Percentiles rank a stretch among this genome's conserved stretches.
Evolutionary conservation across 2,329 filamentous ascomycete genomes (phyloP).

Genomic region (Nigrospora oryzae): DNA sequence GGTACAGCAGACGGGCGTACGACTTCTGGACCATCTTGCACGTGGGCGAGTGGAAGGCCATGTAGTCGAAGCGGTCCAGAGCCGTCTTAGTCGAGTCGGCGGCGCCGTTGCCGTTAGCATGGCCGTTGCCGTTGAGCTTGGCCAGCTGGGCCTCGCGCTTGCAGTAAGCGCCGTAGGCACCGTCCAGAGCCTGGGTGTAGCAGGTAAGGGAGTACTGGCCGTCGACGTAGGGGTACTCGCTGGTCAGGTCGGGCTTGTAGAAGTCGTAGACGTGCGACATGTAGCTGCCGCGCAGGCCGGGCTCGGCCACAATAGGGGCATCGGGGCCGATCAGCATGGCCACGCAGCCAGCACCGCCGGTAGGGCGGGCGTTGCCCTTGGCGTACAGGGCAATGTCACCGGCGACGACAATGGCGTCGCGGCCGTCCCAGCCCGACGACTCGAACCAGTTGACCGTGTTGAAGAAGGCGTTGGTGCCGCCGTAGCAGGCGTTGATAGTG

Average conservation of each 20-base stretch:
- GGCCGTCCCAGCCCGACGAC: constrained; percentile 79
- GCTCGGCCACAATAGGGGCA: constrained; percentile 68
- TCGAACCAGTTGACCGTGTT: constrained; percentile 81
- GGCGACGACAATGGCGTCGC: constrained; percentile 70
- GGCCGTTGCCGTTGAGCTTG: constrained; percentile 37
- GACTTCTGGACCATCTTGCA: constrained; percentile 86
- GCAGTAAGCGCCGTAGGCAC: constrained; percentile 73
- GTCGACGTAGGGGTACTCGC: constrained; percentile 80
- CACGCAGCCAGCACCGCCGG: constrained; percentile 71
- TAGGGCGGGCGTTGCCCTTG: constrained; percentile 74
- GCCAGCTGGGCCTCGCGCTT: constrained; percentile 57
- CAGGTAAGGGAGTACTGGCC: constrained; percentile 76
- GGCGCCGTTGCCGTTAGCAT: constrained; percentile 37
- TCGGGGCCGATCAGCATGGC: constrained; percentile 73
- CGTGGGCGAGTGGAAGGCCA: constrained; percentile 75
- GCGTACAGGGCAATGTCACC: constrained; percentile 82
- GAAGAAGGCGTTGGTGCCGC: constrained; percentile 76
- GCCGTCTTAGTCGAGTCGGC: constrained; percentile 44
- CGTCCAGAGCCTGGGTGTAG: constrained; percentile 74
- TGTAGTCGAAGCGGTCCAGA: constrained; percentile 75
- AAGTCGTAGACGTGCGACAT: constrained; percentile 84
- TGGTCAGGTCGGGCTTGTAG: constrained; percentile 82
- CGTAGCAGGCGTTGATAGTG: constrained; percentile 80
- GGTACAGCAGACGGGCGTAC: constrained; percentile 76
- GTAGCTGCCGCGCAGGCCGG: constrained; percentile 71